A percentile compares a stretch with the other conserved stretches of the same genome.
phyloP scores from a whole-genome alignment of 1,284 basidiomycete genomes.

The Ceratobasidium sp. region DNA sequence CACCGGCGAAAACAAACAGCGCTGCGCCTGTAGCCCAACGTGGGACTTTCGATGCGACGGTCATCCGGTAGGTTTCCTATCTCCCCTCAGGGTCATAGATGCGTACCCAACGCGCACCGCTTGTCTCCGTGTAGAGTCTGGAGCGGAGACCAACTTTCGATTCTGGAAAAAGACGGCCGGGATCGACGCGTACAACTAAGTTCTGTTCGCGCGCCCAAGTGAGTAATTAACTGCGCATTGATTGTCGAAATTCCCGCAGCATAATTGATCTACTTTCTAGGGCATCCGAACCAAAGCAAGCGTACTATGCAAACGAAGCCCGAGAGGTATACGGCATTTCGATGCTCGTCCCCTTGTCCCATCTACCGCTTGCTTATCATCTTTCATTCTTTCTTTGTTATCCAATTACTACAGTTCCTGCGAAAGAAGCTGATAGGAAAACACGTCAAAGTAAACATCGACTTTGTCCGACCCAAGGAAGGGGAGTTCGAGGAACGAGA shows the following conservation, averaged over 20 bases:
- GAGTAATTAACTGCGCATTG: conserved; percentile 48
- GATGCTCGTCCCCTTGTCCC: neutral
- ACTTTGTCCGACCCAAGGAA: conserved; percentile 91
- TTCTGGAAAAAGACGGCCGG: conserved; percentile 78
- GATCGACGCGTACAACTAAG: conserved; percentile 90
- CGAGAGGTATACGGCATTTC: conserved; percentile 62
- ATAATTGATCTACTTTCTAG: conserved; percentile 56
- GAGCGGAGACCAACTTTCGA: conserved; percentile 91
- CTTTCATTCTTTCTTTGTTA: conserved; percentile 8
- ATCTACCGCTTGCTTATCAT: conserved; percentile 12
- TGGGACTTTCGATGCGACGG: conserved; percentile 78
- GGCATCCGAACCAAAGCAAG: conserved; percentile 86
- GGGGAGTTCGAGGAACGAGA: conserved; percentile 94
- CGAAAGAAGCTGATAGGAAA: conserved; percentile 93
- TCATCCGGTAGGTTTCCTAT: conserved; percentile 63
- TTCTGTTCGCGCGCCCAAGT: conserved; percentile 89
- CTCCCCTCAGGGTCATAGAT: neutral
- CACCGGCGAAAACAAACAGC: conserved; percentile 58
- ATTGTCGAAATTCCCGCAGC: conserved; percentile 26
- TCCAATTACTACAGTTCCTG: conserved; percentile 66
- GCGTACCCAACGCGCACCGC: neutral
- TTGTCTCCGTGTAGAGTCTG: conserved; percentile 63
- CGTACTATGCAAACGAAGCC: conserved; percentile 90
- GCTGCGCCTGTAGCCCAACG: conserved; percentile 55
- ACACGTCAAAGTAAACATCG: conserved; percentile 67